These are phyloP conservation scores for Tricholoma matsutake DNA, from an alignment of 768 basidiomycete species.

Conservation along the genomic window DNA sequence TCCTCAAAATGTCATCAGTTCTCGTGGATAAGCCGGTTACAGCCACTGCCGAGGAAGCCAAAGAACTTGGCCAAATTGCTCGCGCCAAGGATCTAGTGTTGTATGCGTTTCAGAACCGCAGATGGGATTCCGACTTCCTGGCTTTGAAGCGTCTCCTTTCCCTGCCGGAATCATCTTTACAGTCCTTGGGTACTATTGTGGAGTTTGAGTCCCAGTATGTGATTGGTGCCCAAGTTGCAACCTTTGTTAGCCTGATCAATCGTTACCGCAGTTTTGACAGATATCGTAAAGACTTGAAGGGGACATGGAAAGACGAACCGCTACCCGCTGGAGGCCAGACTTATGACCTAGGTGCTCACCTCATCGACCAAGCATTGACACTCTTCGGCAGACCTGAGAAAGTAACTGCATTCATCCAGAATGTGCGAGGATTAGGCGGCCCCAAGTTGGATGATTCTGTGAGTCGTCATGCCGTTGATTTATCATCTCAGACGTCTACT, in stretches of 20 bases:
- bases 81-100: conserved; percentile 57
- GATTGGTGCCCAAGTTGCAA: neutral
- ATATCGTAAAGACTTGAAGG: conserved; percentile 60
- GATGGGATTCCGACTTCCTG: conserved; percentile 79
- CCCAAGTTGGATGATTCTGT: conserved; percentile 67
- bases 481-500: neutral
- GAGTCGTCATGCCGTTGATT: conserved; percentile 22
- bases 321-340: conserved; percentile 60
- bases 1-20: conserved; percentile 35
- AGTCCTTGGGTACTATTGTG: conserved; percentile 56
- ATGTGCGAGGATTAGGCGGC: conserved; percentile 63
- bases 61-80: conserved; percentile 58
- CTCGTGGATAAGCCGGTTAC: conserved; percentile 82
- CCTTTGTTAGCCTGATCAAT: neutral
- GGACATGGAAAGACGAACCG: conserved; percentile 77
- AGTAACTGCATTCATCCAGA: conserved; percentile 68
- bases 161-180: conserved; percentile 47
- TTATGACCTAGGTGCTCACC: conserved; percentile 78
- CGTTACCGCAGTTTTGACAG: conserved; percentile 59
- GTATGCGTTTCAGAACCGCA: conserved; percentile 71
- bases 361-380: conserved; percentile 72
- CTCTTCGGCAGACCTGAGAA: conserved; percentile 74
- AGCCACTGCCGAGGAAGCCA: conserved; percentile 54
- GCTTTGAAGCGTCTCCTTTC: conserved; percentile 57
- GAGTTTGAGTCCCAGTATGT: conserved; percentile 78